Base-by-base conservation (phyloP, 768 basidiomycete species). In the Amanita fuliginea region DNA sequence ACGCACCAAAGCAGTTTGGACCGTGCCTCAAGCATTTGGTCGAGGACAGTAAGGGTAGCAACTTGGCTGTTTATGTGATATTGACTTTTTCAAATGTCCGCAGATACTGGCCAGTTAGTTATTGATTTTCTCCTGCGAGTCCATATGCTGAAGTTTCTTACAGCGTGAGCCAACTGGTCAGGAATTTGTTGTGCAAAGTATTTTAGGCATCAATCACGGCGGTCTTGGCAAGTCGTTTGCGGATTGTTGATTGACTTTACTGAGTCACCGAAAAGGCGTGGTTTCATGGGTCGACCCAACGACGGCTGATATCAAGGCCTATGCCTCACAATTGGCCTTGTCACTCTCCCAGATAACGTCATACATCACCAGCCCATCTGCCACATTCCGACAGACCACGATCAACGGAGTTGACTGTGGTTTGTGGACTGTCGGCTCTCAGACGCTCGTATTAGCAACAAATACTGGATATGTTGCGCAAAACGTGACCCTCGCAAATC, bases 11-110 rank as follows among this genome's bases (percentile, higher is more conserved):
- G 75, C 81, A 1, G 72, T 87, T 0, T 89, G 86, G 88, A 78
- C 80, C 1, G 86, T 89, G 1, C 83, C 86, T 0, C 87, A 90
- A 62, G 86, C 74, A 0, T 90, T 90, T 58, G 83, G 84, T 22
- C 74, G 73, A 49, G 64, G 64, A 34, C 76, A 75, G 64, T 85
- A 65, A 54, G 68, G 64, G 33, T 52, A 22, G 8, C 8, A 16
- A 13, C 13, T 32, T 34, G 11, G 26, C 33, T 43, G 18, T 19
- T 28, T 10, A 9, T 40, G 8, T 16, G 11, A 33, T 21, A 11
- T 28, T 14, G 6, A 36, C 40, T 10, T 22, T 26, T 39, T 18
- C 24, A 42, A 33, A 30, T 8, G 0, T 4, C 22, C 49, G 6
- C 24, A 73, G 70, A 4, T 75, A 72, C 60, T 86, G 84, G 84